phyloP scores from a whole-genome alignment of 2,329 filamentous ascomycete genomes.

The Dothistroma pini region DNA sequence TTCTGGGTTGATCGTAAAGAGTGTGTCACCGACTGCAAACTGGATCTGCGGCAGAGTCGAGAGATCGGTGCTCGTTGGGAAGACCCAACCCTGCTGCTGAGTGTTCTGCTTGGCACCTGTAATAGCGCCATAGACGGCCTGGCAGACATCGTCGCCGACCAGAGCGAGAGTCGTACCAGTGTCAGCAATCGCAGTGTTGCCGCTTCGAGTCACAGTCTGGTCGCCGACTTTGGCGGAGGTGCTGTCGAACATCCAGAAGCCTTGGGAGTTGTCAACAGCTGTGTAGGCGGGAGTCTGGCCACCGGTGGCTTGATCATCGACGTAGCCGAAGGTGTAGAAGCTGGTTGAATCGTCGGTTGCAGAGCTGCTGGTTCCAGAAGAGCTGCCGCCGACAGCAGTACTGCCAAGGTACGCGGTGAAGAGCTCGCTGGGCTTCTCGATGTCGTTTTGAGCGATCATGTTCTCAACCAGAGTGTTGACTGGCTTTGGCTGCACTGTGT shows the following conservation, averaged over 20 bases:
- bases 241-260: conserved; percentile 66
- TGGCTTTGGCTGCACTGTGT: conserved; percentile 44
- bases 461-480: conserved; percentile 64
- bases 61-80: conserved; percentile 52
- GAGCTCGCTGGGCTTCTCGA: conserved; percentile 52
- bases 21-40: conserved; percentile 59
- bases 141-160: conserved; percentile 57
- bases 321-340: conserved; percentile 72
- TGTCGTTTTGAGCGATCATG: conserved; percentile 59
- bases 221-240: conserved; percentile 42
- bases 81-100: conserved; percentile 53
- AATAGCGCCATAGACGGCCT: conserved; percentile 62
- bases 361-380: background rate
- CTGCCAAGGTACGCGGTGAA: conserved; percentile 64
- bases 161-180: conserved; percentile 67
- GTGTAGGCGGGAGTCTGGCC: conserved; percentile 49
- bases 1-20: conserved; percentile 60
- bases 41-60: conserved; percentile 58
- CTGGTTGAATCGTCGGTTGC: conserved; percentile 8
- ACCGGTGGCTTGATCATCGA: conserved; percentile 58
- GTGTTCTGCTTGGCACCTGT: conserved; percentile 47
- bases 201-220: conserved; percentile 51
- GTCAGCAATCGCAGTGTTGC: conserved; percentile 66
- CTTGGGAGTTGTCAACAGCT: conserved; percentile 59
- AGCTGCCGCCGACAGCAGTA: conserved; percentile 43